A percentile compares a stretch with the other conserved stretches of the same genome.
Evolutionary conservation across 2,329 filamentous ascomycete species (phyloP).

Genomic region (Arthrinium phaeospermum): DNA sequence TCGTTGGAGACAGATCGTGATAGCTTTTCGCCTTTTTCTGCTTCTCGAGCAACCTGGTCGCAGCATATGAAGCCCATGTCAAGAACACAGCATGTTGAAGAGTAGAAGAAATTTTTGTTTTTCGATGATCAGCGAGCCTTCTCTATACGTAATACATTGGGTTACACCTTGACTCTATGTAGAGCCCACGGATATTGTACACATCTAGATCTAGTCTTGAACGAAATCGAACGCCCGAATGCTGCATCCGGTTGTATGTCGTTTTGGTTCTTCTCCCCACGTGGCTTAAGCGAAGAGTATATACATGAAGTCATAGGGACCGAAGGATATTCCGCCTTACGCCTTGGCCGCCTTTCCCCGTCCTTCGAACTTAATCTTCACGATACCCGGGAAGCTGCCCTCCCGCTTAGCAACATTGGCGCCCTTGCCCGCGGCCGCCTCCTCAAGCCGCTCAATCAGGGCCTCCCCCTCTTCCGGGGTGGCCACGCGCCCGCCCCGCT

Average conservation of each 20-base stretch:
- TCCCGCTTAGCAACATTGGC: slow-evolving; percentile 47
- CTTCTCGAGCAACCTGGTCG: too few species aligned
- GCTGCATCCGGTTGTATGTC: background rate
- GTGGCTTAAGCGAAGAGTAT: background rate
- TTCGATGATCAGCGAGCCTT: background rate
- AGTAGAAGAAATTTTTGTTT: background rate
- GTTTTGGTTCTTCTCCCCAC: background rate
- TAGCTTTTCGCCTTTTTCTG: too few species aligned
- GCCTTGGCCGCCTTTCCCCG: background rate
- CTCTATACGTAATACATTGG: background rate
- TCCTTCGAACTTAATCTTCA: background rate
- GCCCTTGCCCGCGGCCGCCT: slow-evolving; percentile 33
- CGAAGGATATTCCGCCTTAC: background rate
- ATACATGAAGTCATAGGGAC: too few species aligned
- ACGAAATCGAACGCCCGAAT: background rate
- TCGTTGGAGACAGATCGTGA: background rate
- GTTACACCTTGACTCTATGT: background rate
- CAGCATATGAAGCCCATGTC: too few species aligned
- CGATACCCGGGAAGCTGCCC: slow-evolving; percentile 40
- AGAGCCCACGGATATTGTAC: background rate
- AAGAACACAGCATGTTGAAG: too few species aligned
- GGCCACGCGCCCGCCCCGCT: slow-evolving; percentile 66
- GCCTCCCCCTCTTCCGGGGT: slow-evolving; percentile 64
- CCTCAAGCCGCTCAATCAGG: slow-evolving; percentile 58
- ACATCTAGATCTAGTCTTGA: background rate